These are phyloP conservation scores for Pichia kluyveri DNA, from an alignment of 805 yeast genomes.

Conservation along the genomic window DNA sequence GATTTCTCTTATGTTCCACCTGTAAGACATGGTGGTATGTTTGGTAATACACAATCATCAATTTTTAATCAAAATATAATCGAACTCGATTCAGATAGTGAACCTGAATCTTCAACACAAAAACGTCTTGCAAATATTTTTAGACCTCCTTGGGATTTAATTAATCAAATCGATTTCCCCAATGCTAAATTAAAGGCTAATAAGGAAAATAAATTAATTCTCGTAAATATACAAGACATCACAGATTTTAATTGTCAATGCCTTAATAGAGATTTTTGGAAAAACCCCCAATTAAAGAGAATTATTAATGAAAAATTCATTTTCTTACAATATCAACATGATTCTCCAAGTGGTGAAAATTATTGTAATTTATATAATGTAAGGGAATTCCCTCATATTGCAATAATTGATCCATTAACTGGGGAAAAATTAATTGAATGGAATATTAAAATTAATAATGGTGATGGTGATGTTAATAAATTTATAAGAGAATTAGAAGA, in stretches of 20 bases:
- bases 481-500: slow-evolving; percentile 65
- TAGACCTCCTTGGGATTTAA: slow-evolving; percentile 90
- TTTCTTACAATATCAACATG: slow-evolving; percentile 78
- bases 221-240: slow-evolving; percentile 81
- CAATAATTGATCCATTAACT: slow-evolving; percentile 89
- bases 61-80: slow-evolving; percentile 49
- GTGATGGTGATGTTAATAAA: slow-evolving; percentile 24
- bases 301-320: slow-evolving; percentile 60
- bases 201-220: slow-evolving; percentile 62
- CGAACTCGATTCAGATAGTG: slow-evolving; percentile 26
- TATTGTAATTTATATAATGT: slow-evolving; percentile 60
- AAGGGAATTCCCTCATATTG: slow-evolving; percentile 72
- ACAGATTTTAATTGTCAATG: slow-evolving; percentile 84
- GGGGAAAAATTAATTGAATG: slow-evolving; percentile 82
- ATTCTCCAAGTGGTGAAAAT: slow-evolving; percentile 63
- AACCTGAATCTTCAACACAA: slow-evolving; percentile 39
- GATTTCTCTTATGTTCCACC: slow-evolving; percentile 12
- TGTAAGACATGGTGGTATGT: slow-evolving; percentile 31
- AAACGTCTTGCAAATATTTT: slow-evolving; percentile 72
- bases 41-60: slow-evolving; percentile 39
- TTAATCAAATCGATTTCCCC: slow-evolving; percentile 59
- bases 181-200: slow-evolving; percentile 65
- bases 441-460: slow-evolving; percentile 31
- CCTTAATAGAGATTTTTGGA: slow-evolving; percentile 90
- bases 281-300: slow-evolving; percentile 53